A percentile compares a stretch with the other conserved stretches of the same genome.
These are phyloP conservation scores for Magnaporthales sp. DNA, from an alignment of 2,329 filamentous ascomycete species.

Conservation along the genomic window DNA sequence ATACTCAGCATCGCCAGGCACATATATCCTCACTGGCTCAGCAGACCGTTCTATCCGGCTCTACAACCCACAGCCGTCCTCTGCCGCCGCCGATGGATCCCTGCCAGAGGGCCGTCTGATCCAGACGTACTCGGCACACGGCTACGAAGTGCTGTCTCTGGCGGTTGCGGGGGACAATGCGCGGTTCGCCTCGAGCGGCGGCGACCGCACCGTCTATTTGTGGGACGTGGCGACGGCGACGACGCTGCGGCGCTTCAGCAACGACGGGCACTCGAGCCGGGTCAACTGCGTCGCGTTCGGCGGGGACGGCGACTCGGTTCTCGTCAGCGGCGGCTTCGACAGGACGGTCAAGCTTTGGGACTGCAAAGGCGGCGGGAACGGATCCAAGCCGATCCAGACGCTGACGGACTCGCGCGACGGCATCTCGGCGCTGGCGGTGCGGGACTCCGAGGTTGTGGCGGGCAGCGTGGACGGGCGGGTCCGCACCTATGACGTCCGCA, in stretches of 20 bases:
- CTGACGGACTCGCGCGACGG: conserved; percentile 66
- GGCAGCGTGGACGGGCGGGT: conserved; percentile 82
- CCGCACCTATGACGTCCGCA: conserved; percentile 73
- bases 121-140: conserved; percentile 82
- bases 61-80: conserved; percentile 62
- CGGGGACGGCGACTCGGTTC: conserved; percentile 63
- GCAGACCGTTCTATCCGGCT: conserved; percentile 79
- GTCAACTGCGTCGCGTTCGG: conserved; percentile 76
- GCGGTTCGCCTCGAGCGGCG: conserved; percentile 77
- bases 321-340: conserved; percentile 69
- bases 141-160: conserved; percentile 83
- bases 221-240: conserved; percentile 85
- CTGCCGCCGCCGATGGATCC: conserved; percentile 13
- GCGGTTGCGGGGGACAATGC: conserved; percentile 69
- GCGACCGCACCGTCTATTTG: conserved; percentile 83
- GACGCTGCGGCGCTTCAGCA: conserved; percentile 67
- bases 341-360: conserved; percentile 73
- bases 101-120: conserved; percentile 55
- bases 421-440: conserved; percentile 41
- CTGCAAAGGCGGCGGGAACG: conserved; percentile 35
- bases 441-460: conserved; percentile 52
- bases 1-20: conserved; percentile 64
- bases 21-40: conserved; percentile 77
- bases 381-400: conserved; percentile 58
- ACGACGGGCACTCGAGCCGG: conserved; percentile 58